Percentiles rank a stretch among this genome's conserved stretches.
Conservation (phyloP, 768 basidiomycete genomes). For the Russula emetica region DNA sequence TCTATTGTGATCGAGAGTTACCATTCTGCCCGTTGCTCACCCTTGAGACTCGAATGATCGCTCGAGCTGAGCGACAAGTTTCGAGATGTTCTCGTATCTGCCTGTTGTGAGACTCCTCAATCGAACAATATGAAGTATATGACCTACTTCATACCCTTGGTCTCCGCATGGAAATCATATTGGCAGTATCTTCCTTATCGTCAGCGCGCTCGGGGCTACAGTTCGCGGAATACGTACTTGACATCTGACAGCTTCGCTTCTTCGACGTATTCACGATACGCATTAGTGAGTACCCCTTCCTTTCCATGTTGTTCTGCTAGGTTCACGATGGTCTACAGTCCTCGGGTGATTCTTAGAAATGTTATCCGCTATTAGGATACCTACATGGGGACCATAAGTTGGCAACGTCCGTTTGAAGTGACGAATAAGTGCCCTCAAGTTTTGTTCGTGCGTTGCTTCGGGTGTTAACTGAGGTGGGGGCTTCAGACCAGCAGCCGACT, state of each 20-base stretch:
- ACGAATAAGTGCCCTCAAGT: conserved; percentile 61
- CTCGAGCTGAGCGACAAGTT: conserved; percentile 66
- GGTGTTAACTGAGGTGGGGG: conserved; percentile 75
- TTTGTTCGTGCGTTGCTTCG: conserved; percentile 70
- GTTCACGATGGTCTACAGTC: conserved; percentile 69
- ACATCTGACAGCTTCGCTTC: conserved; percentile 54
- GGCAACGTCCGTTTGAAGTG: conserved; percentile 67
- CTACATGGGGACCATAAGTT: conserved; percentile 75
- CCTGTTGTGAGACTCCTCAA: conserved; percentile 1
- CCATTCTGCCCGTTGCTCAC: conserved; percentile 35
- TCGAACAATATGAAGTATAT: conserved; percentile 20
- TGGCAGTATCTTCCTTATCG: conserved; percentile 55
- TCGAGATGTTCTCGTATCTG: conserved; percentile 88
- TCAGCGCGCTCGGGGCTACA: conserved; percentile 3
- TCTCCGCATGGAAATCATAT: conserved; percentile 93
- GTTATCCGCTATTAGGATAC: conserved; percentile 29
- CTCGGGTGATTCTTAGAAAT: conserved; percentile 6
- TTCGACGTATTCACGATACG: conserved; percentile 66
- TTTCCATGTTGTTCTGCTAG: conserved; percentile 89
- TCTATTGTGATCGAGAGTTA: neutral
- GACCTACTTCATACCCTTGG: conserved; percentile 87
- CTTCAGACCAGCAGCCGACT: conserved; percentile 80
- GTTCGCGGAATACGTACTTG: conserved; percentile 40
- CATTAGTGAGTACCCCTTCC: conserved; percentile 73
- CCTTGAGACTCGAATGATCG: conserved; percentile 77